Conservation (phyloP, 352 stramenopile genomes). For the Pythium phragmiticola region DNA sequence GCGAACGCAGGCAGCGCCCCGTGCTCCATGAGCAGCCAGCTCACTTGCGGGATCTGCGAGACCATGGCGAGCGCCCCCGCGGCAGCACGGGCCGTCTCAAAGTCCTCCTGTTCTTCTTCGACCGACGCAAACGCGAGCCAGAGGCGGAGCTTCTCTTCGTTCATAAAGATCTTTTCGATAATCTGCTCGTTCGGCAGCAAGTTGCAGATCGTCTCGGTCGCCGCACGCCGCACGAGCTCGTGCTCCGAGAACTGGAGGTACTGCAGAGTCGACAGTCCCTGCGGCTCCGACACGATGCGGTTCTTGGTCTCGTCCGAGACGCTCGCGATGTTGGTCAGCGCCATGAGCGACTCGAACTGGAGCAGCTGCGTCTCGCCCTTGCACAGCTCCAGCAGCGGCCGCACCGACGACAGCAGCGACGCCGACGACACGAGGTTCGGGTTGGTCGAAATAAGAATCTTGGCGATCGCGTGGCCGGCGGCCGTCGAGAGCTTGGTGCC, state of each 20-base stretch:
- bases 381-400: conserved; percentile 91
- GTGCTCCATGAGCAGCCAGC: conserved; percentile 70
- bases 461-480: conserved; percentile 92
- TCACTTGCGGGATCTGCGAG: conserved; percentile 69
- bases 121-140: conserved; percentile 93
- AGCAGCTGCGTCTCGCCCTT: conserved; percentile 92
- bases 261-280: conserved; percentile 73
- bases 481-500: conserved; percentile 86
- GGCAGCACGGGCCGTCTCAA: conserved; percentile 90
- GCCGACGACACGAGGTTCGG: conserved; percentile 85
- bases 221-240: conserved; percentile 94
- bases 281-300: conserved; percentile 63
- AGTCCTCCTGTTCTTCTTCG: conserved; percentile 91
- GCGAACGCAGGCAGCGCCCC: conserved; percentile 59
- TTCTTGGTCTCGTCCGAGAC: conserved; percentile 94
- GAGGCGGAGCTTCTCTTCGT: conserved; percentile 91
- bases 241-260: conserved; percentile 97
- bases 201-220: conserved; percentile 97
- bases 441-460: conserved; percentile 97
- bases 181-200: conserved; percentile 93
- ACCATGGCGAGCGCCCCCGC: conserved; percentile 94
- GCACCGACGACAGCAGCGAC: conserved; percentile 76
- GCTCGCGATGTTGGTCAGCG: conserved; percentile 96
- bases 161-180: conserved; percentile 91
- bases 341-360: conserved; percentile 94